Evolutionary conservation across 2,329 filamentous ascomycete species (phyloP), one percentile per base, ranked within the genome.

Genomic region (Trichoderma sp.): DNA sequence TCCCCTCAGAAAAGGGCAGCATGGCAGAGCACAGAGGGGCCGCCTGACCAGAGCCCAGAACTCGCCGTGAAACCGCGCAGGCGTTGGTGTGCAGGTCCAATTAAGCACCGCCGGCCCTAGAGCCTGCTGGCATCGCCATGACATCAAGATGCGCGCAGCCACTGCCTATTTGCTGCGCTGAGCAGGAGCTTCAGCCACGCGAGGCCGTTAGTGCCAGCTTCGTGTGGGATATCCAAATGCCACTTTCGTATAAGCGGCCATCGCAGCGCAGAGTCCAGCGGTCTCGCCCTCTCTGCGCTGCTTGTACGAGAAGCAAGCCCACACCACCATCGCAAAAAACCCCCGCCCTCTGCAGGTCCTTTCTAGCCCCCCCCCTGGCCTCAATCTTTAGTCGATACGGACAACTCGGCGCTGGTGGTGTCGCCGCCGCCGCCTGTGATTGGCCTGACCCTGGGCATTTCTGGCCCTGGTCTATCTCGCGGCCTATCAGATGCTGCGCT

Each of bases 341-440:
- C 62, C 63, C 63, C 63, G 53, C 63, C 40, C 52, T 47, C 52
- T 47, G 37, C 53, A 40, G 43, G 29, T 63, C 60, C 60, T 63
- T 35, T 62, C 8, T 53, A 31, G 19, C 16, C 37, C 56, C 16
- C 37, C 56, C 63, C 63, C 40, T 67, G 60, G 43, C 43, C 19
- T 16, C 43, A 35, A 43, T 47, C 43, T 35, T 37, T 63, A 59
- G 55, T 67, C 63, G 43, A 67, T 58, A 67, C 63, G 63, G 63
- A 67, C 63, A 52, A 59, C 63, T 67, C 63, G 63, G 63, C 63
- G 21, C 49, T 67, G 63, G 63, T 67, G 55, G 63, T 58, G 63
- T 40, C 55, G 37, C 16, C 11, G 37, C 16, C 11, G 13, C 8
- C 2, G 40, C 29, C 63, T 58, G 40, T 59, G 63, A 59, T 67